Evolutionary conservation across 1,284 basidiomycete species (phyloP), one percentile per base, ranked within the genome.

Genomic region (Schizophyllum commune): DNA sequence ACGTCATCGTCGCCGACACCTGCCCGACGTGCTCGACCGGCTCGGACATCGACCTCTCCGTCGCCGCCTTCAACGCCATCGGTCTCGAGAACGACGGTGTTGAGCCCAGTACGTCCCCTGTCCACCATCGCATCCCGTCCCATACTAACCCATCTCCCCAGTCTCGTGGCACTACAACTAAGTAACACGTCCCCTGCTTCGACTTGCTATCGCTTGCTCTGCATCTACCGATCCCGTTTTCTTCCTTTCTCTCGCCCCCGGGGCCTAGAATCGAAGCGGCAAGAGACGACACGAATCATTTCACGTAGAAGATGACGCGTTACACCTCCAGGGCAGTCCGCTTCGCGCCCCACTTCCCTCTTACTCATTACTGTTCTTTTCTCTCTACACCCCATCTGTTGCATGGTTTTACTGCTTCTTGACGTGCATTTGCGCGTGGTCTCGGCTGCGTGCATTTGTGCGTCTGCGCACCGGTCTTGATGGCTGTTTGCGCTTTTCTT

Each of bases 11-110:
- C 67, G 88, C 81, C 15, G 94, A 96, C 68, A 85, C 80, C 22
- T 96, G 94, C 81, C 93, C 93, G n/a, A 86, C 85, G 7, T 98
- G 95, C 78, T 39, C 19, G 4, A 55, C 53, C 6, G 20, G 20
- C 5, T 13, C 9, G 19, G 19, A 20, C 27, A 27, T 55, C 53
- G 53, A 55, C 27, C 53, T 55, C 19, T 55, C 53, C 13, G 53
- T 55, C 27, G 53, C 53, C 19, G 53, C 53, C 53, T 55, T 55
- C 27, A 11, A 55, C 13, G 39, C 39, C 39, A 47, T 47, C 17
- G 39, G 39, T 47, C 13, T 47, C 9, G 13, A 13, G 9, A 17
- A 47, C 39, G 39, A 47, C 39, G 39, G 39, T 47, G 39, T 47
- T 8, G 39, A 47, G 39, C 17, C 39, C 17, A 47, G 39, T 47